Evolutionary conservation across 129 eudicot genomes (phyloP).

Genomic region (Arctium minus): DNA sequence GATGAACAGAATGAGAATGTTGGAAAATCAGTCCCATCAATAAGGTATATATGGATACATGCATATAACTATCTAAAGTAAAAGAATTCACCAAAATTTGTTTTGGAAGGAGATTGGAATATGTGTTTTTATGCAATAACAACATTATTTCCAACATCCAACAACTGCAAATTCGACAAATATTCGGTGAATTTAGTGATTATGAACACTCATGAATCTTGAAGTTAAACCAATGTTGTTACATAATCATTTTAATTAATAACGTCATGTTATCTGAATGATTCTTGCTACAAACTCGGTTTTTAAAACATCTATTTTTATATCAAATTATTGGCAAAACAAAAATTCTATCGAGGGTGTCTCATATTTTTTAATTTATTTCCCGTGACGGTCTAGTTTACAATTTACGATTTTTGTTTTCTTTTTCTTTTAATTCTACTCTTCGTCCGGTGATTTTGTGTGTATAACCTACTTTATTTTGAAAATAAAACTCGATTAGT

Average conservation of each 20-base stretch:
- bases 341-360: background rate
- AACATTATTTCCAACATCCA: constrained; percentile 27
- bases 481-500: background rate
- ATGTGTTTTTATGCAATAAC: constrained; percentile 33
- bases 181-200: constrained; percentile 36
- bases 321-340: too few species aligned
- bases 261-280: background rate
- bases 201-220: constrained; percentile 23
- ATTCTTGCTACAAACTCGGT: background rate
- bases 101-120: constrained; percentile 26
- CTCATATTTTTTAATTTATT: background rate
- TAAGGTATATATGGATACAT: constrained; percentile 18
- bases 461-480: background rate
- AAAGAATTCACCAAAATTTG: constrained; percentile 12
- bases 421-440: background rate
- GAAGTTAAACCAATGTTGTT: background rate
- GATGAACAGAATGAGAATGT: constrained; percentile 42
- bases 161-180: constrained; percentile 26
- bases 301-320: background rate
- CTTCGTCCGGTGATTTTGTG: too few species aligned
- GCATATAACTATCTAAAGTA: constrained; percentile 32
- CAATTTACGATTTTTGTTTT: background rate
- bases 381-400: background rate
- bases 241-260: background rate
- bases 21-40: constrained; percentile 37